These are phyloP conservation scores for Scheffersomyces illinoinensis DNA, from an alignment of 1,139 yeast species.

Conservation along the genomic window DNA sequence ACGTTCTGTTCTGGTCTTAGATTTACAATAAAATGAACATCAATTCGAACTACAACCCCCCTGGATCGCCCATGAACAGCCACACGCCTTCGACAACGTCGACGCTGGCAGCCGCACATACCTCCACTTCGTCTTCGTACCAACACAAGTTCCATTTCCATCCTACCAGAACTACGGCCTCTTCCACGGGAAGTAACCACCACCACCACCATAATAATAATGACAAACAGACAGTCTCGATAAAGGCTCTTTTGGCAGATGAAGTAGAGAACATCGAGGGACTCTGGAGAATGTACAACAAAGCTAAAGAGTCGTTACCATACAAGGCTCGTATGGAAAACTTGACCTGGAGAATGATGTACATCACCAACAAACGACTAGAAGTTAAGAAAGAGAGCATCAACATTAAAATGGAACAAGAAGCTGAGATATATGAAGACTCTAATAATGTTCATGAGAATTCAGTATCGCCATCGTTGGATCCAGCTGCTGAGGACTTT, in stretches of 20 bases:
- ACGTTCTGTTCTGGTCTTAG: neutral
- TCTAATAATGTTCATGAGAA: neutral
- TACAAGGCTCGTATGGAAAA: conserved; percentile 76
- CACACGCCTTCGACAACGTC: neutral
- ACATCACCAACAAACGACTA: conserved; percentile 42
- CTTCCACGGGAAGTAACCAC: neutral
- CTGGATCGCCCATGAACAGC: neutral
- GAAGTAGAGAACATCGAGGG: conserved; percentile 52
- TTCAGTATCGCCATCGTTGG: conserved; percentile 14
- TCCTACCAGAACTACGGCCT: neutral
- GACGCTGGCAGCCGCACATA: neutral
- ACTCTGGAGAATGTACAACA: conserved; percentile 79
- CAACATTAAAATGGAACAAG: neutral
- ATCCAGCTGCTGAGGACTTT: conserved; percentile 54
- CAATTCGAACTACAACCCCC: neutral
- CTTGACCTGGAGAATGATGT: conserved; percentile 85
- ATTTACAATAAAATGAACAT: neutral
- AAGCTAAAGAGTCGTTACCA: conserved; percentile 77
- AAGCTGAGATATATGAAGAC: neutral
- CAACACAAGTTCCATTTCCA: neutral
- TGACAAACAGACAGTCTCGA: conserved; percentile 5
- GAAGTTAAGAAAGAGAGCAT: neutral
- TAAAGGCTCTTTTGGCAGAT: conserved; percentile 10
- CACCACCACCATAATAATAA: neutral
- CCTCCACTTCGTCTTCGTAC: neutral